A percentile compares a stretch with the other conserved stretches of the same genome.
Conservation (phyloP, 1,284 basidiomycete genomes). For the Pascua sp. region DNA sequence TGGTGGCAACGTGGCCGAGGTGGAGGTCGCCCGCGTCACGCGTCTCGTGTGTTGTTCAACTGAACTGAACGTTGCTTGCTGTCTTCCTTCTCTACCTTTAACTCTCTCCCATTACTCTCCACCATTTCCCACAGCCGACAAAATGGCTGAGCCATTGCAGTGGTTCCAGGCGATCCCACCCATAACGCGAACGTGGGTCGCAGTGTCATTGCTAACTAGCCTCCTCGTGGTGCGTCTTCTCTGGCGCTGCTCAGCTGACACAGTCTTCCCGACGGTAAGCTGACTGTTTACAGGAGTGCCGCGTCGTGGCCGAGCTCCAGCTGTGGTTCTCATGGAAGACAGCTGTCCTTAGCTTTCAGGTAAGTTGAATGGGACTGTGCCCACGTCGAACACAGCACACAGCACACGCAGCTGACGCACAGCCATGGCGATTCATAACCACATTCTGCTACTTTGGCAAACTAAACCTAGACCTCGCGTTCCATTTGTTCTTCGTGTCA, state of each 20-base stretch:
- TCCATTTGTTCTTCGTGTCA: constrained; percentile 97
- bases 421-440: constrained; percentile 77
- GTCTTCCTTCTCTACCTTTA: background rate
- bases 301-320: constrained; percentile 80
- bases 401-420: constrained; percentile 49
- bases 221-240: too few species aligned
- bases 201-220: too few species aligned
- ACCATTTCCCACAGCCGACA: background rate
- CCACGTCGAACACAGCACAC: too few species aligned
- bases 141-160: too few species aligned
- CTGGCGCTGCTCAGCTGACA: too few species aligned
- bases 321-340: constrained; percentile 86
- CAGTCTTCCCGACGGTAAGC: too few species aligned
- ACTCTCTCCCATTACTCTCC: background rate
- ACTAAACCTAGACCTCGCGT: constrained; percentile 88
- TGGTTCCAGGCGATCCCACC: too few species aligned
- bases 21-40: background rate
- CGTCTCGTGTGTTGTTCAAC: background rate
- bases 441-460: constrained; percentile 96
- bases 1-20: background rate
- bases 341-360: constrained; percentile 72
- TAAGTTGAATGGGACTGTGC: too few species aligned
- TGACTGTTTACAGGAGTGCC: constrained; percentile 67
- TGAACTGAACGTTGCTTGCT: too few species aligned
- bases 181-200: too few species aligned